Percentiles rank a stretch among this genome's conserved stretches.
These are phyloP conservation scores for Mycena belliarum DNA, from an alignment of 768 basidiomycete genomes.

Conservation along the genomic window DNA sequence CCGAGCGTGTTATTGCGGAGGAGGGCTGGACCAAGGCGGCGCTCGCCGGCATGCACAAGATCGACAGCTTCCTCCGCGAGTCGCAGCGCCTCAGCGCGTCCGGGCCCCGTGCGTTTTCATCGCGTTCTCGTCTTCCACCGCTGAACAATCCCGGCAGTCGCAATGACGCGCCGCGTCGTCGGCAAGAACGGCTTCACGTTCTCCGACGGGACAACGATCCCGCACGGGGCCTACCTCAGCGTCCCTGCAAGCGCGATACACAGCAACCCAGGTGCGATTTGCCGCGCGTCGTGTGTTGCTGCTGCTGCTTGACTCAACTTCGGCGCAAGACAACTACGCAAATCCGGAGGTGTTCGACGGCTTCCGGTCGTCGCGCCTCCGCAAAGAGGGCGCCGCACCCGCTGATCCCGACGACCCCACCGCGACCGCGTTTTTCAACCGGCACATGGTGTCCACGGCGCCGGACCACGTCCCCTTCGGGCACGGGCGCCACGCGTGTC, in stretches of 20 bases:
- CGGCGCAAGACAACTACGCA: not conserved
- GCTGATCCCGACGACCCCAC: not conserved
- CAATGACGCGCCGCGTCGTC: conserved; percentile 30
- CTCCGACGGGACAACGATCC: conserved; percentile 36
- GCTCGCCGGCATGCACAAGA: conserved; percentile 31
- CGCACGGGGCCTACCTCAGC: conserved; percentile 25
- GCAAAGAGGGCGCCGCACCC: not conserved
- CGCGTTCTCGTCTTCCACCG: too few relatives aligned
- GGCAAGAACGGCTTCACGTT: conserved; percentile 32
- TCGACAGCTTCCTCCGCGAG: conserved; percentile 25
- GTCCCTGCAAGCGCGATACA: not conserved
- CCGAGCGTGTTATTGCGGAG: conserved; percentile 23
- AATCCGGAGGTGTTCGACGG: not conserved
- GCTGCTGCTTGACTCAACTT: not conserved
- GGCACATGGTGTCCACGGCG: not conserved
- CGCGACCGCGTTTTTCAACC: not conserved
- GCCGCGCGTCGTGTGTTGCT: not conserved
- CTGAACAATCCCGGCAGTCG: too few relatives aligned
- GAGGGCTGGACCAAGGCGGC: conserved; percentile 36
- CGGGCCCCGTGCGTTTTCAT: too few relatives aligned
- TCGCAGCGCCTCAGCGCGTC: conserved; percentile 20
- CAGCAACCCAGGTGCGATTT: not conserved
- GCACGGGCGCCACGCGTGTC: conserved; percentile 1
- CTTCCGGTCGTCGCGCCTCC: not conserved
- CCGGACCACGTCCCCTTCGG: not conserved